Conservation (phyloP, 1,284 basidiomycete genomes). For the Cutaneotrichosporon sp. region DNA sequence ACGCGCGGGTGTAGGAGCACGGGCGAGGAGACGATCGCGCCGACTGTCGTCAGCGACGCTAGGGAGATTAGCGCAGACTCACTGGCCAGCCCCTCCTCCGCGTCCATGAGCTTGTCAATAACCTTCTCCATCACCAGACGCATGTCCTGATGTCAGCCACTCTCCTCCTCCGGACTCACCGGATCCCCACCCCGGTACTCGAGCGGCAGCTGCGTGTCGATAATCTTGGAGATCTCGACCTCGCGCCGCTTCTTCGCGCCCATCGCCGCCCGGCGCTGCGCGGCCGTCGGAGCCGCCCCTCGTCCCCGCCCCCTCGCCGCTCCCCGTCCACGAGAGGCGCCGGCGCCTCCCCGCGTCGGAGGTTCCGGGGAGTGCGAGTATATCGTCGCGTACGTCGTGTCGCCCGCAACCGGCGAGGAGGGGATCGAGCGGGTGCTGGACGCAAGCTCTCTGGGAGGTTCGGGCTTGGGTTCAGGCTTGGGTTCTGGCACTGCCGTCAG, state of each 20-base stretch:
- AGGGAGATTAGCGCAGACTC: conserved; percentile 6
- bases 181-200: conserved; percentile 71
- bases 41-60: conserved; percentile 62
- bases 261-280: conserved; percentile 27
- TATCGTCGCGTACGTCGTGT: conserved; percentile 50
- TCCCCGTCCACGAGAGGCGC: neutral
- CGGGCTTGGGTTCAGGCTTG: conserved; percentile 4
- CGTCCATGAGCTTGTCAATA: conserved; percentile 47
- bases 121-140: conserved; percentile 75
- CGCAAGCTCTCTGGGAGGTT: neutral
- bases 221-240: conserved; percentile 65
- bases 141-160: conserved; percentile 59
- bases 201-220: conserved; percentile 71
- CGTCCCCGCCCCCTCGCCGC: conserved; percentile 4
- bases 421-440: neutral
- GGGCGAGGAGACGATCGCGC: conserved; percentile 74
- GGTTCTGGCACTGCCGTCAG: neutral
- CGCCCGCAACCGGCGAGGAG: conserved; percentile 22
- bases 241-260: conserved; percentile 78
- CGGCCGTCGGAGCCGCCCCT: conserved; percentile 7
- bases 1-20: conserved; percentile 84
- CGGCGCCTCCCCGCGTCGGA: too few relatives aligned
- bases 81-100: conserved; percentile 37
- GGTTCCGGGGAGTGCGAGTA: conserved; percentile 28
- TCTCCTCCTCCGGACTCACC: neutral